Evolutionary conservation across 2,329 filamentous ascomycete species (phyloP).

Genomic region (Orbilia ellipsospora): DNA sequence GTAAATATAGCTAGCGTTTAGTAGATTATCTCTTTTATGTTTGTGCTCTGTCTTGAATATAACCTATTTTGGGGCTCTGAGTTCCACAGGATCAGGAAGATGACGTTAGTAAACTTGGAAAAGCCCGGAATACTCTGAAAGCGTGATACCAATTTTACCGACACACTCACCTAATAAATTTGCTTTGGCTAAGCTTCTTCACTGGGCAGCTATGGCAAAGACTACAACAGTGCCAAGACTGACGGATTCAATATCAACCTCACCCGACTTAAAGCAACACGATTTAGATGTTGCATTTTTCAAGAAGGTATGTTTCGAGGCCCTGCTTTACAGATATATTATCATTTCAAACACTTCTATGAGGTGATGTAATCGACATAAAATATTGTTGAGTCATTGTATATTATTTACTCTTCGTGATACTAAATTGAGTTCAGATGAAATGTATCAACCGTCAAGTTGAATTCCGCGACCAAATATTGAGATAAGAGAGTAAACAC

Average conservation of each 20-base stretch:
- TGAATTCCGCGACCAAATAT: too few relatives aligned
- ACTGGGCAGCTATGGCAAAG: background rate
- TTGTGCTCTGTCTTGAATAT: background rate
- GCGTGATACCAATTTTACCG: background rate
- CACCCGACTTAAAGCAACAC: background rate
- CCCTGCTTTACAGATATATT: too few relatives aligned
- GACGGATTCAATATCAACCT: too few relatives aligned
- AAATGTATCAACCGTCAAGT: too few relatives aligned
- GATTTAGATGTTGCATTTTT: conserved; percentile 5
- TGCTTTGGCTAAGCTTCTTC: background rate
- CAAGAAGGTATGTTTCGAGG: background rate
- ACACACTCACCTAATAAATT: too few relatives aligned
- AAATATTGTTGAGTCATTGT: too few relatives aligned
- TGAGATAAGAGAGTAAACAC: background rate
- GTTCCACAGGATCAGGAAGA: background rate
- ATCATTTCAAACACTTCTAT: too few relatives aligned
- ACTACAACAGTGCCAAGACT: background rate
- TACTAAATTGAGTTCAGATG: too few relatives aligned
- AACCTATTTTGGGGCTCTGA: background rate
- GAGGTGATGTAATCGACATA: too few relatives aligned
- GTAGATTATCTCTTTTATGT: too few relatives aligned
- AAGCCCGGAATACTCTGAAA: background rate
- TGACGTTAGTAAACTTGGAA: background rate
- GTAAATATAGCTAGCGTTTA: too few relatives aligned
- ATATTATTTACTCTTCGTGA: too few relatives aligned